phyloP scores from a whole-genome alignment of 2,329 filamentous ascomycete species.

The Penicillium griseofulvum region DNA sequence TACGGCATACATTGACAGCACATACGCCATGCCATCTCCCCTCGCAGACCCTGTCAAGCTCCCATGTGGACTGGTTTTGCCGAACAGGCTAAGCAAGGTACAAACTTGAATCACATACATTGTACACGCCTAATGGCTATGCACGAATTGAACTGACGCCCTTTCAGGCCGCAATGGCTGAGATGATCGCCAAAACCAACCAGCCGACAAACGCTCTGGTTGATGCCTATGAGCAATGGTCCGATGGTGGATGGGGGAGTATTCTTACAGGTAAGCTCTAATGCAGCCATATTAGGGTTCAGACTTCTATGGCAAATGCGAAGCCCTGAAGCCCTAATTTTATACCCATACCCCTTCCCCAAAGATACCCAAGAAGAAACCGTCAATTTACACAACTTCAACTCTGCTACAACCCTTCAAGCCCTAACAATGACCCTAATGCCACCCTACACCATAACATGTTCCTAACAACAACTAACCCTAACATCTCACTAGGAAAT shows the following conservation, averaged over 20 bases:
- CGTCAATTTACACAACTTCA: too few relatives aligned
- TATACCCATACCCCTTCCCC: too few relatives aligned
- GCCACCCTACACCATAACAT: neutral
- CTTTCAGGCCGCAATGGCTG: slow-evolving; percentile 45
- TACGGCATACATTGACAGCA: neutral
- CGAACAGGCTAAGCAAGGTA: slow-evolving; percentile 54
- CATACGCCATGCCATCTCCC: slow-evolving; percentile 22
- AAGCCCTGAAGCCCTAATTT: neutral
- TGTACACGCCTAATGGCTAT: neutral
- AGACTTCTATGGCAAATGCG: too few relatives aligned
- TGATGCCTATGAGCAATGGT: slow-evolving; percentile 55
- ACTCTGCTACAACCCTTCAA: neutral
- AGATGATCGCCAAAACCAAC: slow-evolving; percentile 46
- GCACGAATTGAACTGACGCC: neutral
- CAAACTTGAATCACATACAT: neutral
- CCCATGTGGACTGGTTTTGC: slow-evolving; percentile 55
- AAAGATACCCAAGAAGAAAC: too few relatives aligned
- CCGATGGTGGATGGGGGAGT: slow-evolving; percentile 41
- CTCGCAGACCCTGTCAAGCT: slow-evolving; percentile 49
- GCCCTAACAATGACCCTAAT: neutral
- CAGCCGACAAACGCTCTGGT: slow-evolving; percentile 46
- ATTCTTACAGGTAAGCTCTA: slow-evolving; percentile 40
- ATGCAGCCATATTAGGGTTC: neutral
- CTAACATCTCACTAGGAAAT: slow-evolving; percentile 26
- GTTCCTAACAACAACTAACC: neutral